phyloP scores from a whole-genome alignment of 805 yeast genomes.

The Cyberlindnera meyerae region DNA sequence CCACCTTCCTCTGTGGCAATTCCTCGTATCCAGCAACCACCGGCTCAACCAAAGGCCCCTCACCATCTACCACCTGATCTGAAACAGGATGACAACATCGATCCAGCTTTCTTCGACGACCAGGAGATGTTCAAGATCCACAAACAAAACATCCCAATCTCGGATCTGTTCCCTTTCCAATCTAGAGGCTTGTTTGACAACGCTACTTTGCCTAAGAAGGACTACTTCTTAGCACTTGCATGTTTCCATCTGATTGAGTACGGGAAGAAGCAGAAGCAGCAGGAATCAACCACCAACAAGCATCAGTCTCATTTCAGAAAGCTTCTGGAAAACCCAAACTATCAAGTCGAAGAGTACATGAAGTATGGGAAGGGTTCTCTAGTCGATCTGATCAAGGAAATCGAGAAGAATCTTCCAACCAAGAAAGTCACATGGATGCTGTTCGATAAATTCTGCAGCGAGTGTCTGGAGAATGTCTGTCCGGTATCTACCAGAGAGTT shows the following conservation, averaged over 20 bases:
- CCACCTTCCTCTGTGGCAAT: background rate
- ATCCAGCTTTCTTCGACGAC: slow-evolving; percentile 13
- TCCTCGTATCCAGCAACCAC: background rate
- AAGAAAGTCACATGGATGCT: slow-evolving; percentile 51
- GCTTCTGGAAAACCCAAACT: slow-evolving; percentile 15
- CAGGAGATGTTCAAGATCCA: slow-evolving; percentile 12
- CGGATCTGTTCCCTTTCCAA: slow-evolving; percentile 13
- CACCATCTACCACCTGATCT: background rate
- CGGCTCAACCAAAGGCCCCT: background rate
- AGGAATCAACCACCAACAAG: slow-evolving; percentile 1
- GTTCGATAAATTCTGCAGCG: slow-evolving; percentile 44
- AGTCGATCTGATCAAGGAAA: slow-evolving; percentile 16
- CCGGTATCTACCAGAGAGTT: background rate
- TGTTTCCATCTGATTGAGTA: slow-evolving; percentile 13
- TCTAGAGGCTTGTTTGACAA: slow-evolving; percentile 21
- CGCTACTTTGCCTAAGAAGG: slow-evolving; percentile 17
- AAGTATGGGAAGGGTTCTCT: slow-evolving; percentile 16
- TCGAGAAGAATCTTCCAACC: slow-evolving; percentile 45
- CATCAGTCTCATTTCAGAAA: slow-evolving; percentile 11
- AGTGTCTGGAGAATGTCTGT: background rate
- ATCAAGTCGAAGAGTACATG: slow-evolving; percentile 16
- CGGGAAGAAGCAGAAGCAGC: slow-evolving; percentile 1
- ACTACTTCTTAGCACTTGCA: slow-evolving; percentile 13
- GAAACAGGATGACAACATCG: slow-evolving; percentile 12
- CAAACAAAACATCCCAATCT: slow-evolving; percentile 12